Evolutionary conservation across 75 land plant genomes (phyloP), one percentile per base, ranked within the genome.

Genomic region (Larix kaempferi): DNA sequence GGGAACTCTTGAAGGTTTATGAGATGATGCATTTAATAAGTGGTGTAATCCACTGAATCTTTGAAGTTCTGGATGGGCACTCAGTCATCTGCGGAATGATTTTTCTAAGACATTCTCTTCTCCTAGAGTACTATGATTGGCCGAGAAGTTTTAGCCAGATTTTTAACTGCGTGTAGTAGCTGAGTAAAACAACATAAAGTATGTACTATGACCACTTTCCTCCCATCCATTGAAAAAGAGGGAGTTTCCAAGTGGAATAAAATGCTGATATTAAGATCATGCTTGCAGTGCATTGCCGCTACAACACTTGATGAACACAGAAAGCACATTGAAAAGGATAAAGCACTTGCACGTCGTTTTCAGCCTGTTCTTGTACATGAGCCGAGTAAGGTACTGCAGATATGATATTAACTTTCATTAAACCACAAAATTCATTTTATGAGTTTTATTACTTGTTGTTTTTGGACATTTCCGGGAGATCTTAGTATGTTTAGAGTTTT

Each of bases 311-410:
- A 84, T 78, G 99, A 94, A 74, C 88, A 94, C 78, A 85, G 93
- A 73, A 86, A 77, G 77, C 91, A 94, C 74, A 92, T 96, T 81
- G 99, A 94, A 59, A 96, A 94, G 75, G 99, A 96, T 81, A 90
- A 92, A 82, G 95, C 99, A 59, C 83, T 96, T 75, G 98, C 93
- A 16, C 85, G 99, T 21, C 86, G 99, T 60, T 96, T 96, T 72
- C 99, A 96, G 75, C 95, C 99, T 71, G 93, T 96, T 27, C 78
- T 85, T 71, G 83, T 94, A 44, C 65, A 87, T 78, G 98, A 94
- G 78, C 98, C 98, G 23, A 90, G 86, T 75, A 89, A 90, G 98
- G 98, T 94, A 84, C 3, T 35, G 37, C 39, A 80, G 11, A 63
- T 57, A 22, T 21, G 12, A 41, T 41, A 69, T n/a, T 44, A 69